A percentile compares a stretch with the other conserved stretches of the same genome.
phyloP scores from a whole-genome alignment of 2,329 filamentous ascomycete genomes.

The Exophiala mesophila region DNA sequence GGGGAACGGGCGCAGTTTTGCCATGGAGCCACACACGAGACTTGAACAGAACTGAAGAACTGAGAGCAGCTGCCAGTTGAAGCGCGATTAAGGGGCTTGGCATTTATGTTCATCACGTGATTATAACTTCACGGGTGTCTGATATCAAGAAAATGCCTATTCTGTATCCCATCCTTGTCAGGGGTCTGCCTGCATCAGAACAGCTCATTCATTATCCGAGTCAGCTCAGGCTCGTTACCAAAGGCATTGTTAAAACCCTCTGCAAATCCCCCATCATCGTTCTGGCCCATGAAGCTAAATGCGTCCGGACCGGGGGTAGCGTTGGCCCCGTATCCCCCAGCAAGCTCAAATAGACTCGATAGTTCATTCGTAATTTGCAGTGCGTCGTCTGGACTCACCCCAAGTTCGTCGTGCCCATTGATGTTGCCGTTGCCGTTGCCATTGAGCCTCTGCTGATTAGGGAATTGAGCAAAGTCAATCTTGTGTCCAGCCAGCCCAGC shows the following conservation, averaged over 20 bases:
- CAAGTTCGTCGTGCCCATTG: constrained; percentile 33
- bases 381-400: constrained; percentile 53
- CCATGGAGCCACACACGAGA: too few relatives aligned
- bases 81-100: too few relatives aligned
- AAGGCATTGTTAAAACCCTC: constrained; percentile 31
- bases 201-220: constrained; percentile 54
- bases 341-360: constrained; percentile 59
- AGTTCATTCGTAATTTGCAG: constrained; percentile 58
- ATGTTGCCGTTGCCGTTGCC: constrained; percentile 25
- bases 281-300: constrained; percentile 28
- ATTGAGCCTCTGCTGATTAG: constrained; percentile 25
- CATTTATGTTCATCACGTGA: too few relatives aligned
- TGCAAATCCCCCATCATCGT: constrained; percentile 26
- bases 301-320: constrained; percentile 30
- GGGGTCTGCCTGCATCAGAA: constrained; percentile 44
- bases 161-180: too few relatives aligned
- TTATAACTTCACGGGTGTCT: too few relatives aligned
- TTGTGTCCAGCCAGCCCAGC: constrained; percentile 59
- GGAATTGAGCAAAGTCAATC: constrained; percentile 52
- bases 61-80: too few relatives aligned
- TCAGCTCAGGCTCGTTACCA: constrained; percentile 56
- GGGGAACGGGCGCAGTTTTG: too few relatives aligned
- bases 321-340: constrained; percentile 47
- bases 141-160: too few relatives aligned
- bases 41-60: too few relatives aligned